A percentile compares a stretch with the other conserved stretches of the same genome.
phyloP scores from a whole-genome alignment of 495 filamentous ascomycete species.

The Aspergillus cavernicola region DNA sequence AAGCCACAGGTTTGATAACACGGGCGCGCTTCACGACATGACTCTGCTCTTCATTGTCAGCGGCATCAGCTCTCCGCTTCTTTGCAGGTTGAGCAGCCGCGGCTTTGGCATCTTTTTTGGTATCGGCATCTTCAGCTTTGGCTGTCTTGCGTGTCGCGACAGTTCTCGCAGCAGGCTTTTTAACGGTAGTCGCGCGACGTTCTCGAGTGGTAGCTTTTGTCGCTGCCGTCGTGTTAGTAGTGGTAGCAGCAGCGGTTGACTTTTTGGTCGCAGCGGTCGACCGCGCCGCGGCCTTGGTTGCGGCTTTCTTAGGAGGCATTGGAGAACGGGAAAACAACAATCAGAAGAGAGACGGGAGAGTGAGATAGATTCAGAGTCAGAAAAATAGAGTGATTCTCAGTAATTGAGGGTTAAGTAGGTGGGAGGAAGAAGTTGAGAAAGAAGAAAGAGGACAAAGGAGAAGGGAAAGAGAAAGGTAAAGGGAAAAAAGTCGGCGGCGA shows the following conservation, averaged over 20 bases:
- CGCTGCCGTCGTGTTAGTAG: slow-evolving; percentile 8
- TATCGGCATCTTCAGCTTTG: slow-evolving; percentile 14
- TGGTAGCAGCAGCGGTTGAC: slow-evolving; percentile 7
- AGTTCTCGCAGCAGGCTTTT: background rate
- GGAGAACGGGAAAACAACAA: slow-evolving; percentile 8
- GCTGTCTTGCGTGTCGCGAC: slow-evolving; percentile 11
- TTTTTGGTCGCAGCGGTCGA: slow-evolving; percentile 6
- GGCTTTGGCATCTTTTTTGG: slow-evolving; percentile 17
- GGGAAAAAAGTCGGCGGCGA: slow-evolving; percentile 1
- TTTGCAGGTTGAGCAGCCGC: slow-evolving; percentile 21
- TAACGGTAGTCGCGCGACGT: background rate
- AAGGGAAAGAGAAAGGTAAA: background rate
- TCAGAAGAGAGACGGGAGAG: background rate
- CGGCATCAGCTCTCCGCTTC: slow-evolving; percentile 41
- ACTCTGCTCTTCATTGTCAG: slow-evolving; percentile 26
- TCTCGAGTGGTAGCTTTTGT: slow-evolving; percentile 7
- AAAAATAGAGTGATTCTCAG: background rate
- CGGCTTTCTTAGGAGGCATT: slow-evolving; percentile 38
- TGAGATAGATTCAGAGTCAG: background rate
- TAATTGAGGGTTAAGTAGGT: background rate
- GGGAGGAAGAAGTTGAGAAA: slow-evolving; percentile 13
- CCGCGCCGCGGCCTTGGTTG: slow-evolving; percentile 17
- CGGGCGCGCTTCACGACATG: slow-evolving; percentile 29
- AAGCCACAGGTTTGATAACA: slow-evolving; percentile 21
- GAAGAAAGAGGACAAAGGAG: background rate